phyloP scores from a whole-genome alignment of 179 eudicot species.

The Spergularia azorica region DNA sequence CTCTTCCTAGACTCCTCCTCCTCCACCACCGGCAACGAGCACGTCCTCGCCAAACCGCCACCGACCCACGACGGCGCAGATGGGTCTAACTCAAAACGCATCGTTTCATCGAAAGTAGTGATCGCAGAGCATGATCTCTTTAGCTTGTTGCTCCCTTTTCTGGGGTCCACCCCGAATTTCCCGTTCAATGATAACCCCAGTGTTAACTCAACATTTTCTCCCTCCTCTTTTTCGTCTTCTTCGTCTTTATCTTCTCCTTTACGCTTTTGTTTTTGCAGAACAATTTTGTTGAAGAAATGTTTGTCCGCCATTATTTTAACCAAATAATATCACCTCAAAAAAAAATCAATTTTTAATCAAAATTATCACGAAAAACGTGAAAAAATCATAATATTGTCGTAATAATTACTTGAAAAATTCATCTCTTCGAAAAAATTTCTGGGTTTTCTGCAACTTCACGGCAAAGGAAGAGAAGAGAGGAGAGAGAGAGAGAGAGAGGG shows the following conservation, averaged over 20 bases:
- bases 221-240: conserved; percentile 11
- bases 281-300: not conserved
- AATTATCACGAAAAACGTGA: not conserved
- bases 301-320: not conserved
- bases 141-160: conserved; percentile 17
- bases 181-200: conserved; percentile 62
- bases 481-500: not conserved
- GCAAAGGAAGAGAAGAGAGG: conserved; percentile 15
- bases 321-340: not conserved
- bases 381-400: no score
- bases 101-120: conserved; percentile 5
- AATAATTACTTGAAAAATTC: no score
- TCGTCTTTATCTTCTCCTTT: conserved; percentile 8
- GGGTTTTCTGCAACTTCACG: not conserved
- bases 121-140: conserved; percentile 45
- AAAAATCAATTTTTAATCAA: not conserved
- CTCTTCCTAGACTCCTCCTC: conserved; percentile 61
- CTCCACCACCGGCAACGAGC: conserved; percentile 49
- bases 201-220: conserved; percentile 36
- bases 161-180: conserved; percentile 52
- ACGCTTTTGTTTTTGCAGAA: not conserved
- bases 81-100: conserved; percentile 15
- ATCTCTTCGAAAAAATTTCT: no score
- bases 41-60: conserved; percentile 38
- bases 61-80: not conserved